phyloP scores from a whole-genome alignment of 208 protist species.

The Strigomonas galati region DNA sequence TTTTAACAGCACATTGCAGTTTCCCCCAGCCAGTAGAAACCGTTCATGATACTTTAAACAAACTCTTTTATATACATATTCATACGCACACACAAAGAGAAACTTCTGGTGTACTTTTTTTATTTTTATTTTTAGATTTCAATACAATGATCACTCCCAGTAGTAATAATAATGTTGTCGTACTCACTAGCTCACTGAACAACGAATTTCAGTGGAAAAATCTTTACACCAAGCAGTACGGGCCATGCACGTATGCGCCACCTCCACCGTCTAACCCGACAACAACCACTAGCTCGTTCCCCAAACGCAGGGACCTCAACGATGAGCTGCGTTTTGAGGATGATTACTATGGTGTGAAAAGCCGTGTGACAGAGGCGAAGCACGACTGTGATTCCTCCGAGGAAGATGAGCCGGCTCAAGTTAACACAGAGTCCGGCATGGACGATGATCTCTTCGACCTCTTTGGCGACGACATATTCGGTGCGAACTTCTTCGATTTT shows the following conservation, averaged over 20 bases:
- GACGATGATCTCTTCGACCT: constrained; percentile 7
- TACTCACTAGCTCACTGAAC: background rate
- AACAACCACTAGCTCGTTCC: background rate
- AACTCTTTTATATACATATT: too few relatives aligned
- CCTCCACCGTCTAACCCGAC: constrained; percentile 1
- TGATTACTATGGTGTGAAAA: background rate
- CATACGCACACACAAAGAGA: too few relatives aligned
- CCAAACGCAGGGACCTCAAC: constrained; percentile 4
- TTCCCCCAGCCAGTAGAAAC: too few relatives aligned
- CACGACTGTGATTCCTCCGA: background rate
- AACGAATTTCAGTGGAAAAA: constrained; percentile 18
- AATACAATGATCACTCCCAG: background rate
- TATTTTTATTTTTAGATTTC: constrained; percentile 5
- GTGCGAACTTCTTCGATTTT: constrained; percentile 14
- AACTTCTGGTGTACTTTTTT: background rate
- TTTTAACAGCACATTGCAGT: too few relatives aligned
- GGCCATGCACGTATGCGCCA: constrained; percentile 10
- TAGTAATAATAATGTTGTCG: background rate
- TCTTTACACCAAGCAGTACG: constrained; percentile 13
- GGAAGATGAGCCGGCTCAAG: background rate
- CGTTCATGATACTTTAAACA: too few relatives aligned
- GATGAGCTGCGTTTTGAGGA: background rate
- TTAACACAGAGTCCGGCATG: background rate
- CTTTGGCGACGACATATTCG: constrained; percentile 9
- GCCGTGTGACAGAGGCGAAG: background rate